phyloP scores from a whole-genome alignment of 1,284 basidiomycete species.

The Papiliotrema terrestris region DNA sequence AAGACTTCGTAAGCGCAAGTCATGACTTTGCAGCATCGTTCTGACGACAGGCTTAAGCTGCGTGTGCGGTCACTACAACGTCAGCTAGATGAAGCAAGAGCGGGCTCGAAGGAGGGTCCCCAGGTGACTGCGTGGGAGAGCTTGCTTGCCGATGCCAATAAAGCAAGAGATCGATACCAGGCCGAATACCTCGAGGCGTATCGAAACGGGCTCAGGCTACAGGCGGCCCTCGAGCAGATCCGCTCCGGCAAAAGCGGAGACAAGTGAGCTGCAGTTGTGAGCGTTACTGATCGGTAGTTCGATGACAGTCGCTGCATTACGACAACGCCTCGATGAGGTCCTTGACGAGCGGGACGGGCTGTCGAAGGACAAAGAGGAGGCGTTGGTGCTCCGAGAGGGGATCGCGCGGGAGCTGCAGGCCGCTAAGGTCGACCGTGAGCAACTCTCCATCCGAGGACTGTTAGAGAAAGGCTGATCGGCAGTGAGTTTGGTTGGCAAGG shows the following conservation, averaged over 20 bases:
- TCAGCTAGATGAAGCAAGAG: conserved; percentile 67
- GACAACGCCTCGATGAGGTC: conserved; percentile 81
- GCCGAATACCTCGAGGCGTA: conserved; percentile 81
- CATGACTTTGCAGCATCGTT: neutral
- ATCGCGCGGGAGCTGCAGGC: conserved; percentile 69
- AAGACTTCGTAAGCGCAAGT: conserved; percentile 64
- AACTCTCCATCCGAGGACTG: neutral
- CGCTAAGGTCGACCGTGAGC: conserved; percentile 75
- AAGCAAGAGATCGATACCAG: conserved; percentile 86
- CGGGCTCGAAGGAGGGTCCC: conserved; percentile 69
- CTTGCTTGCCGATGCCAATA: conserved; percentile 81
- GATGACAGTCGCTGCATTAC: conserved; percentile 80
- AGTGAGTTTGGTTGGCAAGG: conserved; percentile 50
- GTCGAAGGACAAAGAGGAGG: conserved; percentile 54
- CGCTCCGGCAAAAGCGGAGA: conserved; percentile 75
- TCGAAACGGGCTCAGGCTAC: conserved; percentile 73
- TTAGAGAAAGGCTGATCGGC: neutral
- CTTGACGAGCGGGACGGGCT: conserved; percentile 74
- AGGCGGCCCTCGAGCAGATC: conserved; percentile 82
- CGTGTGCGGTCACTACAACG: conserved; percentile 77
- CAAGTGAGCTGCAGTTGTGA: conserved; percentile 56
- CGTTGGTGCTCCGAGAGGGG: conserved; percentile 58
- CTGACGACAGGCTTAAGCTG: conserved; percentile 60
- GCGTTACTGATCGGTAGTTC: conserved; percentile 53
- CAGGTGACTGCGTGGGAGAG: conserved; percentile 80